Evolutionary conservation across 1,284 basidiomycete species (phyloP).

Genomic region (Meripilus lineatus): DNA sequence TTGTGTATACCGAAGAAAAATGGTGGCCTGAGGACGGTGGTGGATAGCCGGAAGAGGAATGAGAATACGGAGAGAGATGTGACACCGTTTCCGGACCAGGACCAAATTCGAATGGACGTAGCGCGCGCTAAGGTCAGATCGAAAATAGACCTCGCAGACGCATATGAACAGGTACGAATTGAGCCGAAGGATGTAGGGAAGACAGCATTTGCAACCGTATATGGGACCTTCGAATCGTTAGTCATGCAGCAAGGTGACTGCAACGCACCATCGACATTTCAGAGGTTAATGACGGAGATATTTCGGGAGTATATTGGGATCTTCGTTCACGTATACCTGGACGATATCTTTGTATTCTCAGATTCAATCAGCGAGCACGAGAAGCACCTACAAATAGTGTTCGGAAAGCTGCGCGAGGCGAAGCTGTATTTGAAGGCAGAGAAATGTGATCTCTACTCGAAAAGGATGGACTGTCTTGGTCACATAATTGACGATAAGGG

Average conservation of each 20-base stretch:
- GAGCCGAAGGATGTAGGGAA: constrained; percentile 8
- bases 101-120: too few relatives aligned
- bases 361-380: constrained; percentile 29
- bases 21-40: constrained; percentile 18
- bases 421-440: constrained; percentile 19
- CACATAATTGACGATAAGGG: too few relatives aligned
- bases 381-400: constrained; percentile 21
- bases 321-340: too few relatives aligned
- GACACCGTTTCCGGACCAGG: too few relatives aligned
- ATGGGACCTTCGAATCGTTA: too few relatives aligned
- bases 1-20: constrained; percentile 20
- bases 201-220: too few relatives aligned
- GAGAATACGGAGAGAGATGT: constrained; percentile 26
- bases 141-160: constrained; percentile 26
- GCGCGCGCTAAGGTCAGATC: constrained; percentile 30
- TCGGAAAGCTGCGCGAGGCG: constrained; percentile 15
- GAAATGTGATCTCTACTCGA: constrained; percentile 21
- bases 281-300: constrained; percentile 26
- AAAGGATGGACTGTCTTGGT: too few relatives aligned
- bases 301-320: constrained; percentile 26
- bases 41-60: constrained; percentile 21
- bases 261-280: too few relatives aligned
- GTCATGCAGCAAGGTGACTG: too few relatives aligned
- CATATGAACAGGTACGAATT: constrained; percentile 23
- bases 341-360: too few relatives aligned